Conservation (phyloP, 345 rosid species). For the Citrus hindsii region DNA sequence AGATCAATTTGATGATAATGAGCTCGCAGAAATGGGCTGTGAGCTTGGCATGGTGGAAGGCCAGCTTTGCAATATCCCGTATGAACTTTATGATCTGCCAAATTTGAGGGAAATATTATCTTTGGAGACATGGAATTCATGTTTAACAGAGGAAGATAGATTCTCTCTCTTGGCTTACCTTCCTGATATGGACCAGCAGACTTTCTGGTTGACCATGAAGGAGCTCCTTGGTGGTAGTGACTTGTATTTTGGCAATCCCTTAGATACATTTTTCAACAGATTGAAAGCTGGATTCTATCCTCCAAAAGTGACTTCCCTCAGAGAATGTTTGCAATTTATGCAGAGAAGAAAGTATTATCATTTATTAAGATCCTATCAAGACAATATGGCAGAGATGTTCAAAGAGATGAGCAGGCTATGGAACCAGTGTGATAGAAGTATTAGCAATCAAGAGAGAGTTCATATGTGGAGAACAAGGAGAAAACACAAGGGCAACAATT, state of each 20-base stretch:
- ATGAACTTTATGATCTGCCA: conserved; percentile 62
- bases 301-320: conserved; percentile 42
- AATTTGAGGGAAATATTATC: conserved; percentile 54
- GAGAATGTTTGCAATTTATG: conserved; percentile 37
- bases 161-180: conserved; percentile 49
- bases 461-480: conserved; percentile 43
- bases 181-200: conserved; percentile 66
- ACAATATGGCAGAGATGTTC: conserved; percentile 39
- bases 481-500: conserved; percentile 27
- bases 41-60: conserved; percentile 56
- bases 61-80: conserved; percentile 55
- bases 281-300: conserved; percentile 60
- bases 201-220: conserved; percentile 46
- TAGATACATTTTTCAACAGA: conserved; percentile 47
- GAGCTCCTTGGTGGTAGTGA: conserved; percentile 54
- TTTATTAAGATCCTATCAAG: conserved; percentile 48
- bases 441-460: conserved; percentile 35
- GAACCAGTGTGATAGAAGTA: conserved; percentile 32
- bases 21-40: conserved; percentile 32
- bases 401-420: conserved; percentile 43
- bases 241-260: conserved; percentile 58
- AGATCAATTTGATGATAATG: conserved; percentile 45
- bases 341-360: conserved; percentile 46
- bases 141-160: conserved; percentile 62
- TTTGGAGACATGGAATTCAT: conserved; percentile 59